phyloP scores from a whole-genome alignment of 306 rosid species.

The Lagenaria siceraria region DNA sequence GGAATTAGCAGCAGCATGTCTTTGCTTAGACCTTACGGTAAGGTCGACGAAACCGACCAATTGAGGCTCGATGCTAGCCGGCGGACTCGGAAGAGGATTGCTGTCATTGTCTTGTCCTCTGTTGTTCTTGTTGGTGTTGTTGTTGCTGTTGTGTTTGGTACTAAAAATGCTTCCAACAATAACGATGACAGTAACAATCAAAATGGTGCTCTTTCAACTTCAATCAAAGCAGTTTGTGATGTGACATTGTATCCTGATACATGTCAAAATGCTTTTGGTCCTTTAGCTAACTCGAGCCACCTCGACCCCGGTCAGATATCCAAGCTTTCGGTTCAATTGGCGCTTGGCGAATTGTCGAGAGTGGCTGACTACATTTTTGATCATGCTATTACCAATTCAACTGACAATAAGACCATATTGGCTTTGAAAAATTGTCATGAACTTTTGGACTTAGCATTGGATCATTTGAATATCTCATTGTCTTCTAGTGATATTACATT shows the following conservation, averaged over 20 bases:
- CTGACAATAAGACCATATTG: conserved; percentile 4
- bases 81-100: conserved; percentile 36
- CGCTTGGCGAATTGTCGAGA: conserved; percentile 29
- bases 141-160: conserved; percentile 33
- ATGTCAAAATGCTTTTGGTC: conserved; percentile 33
- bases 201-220: conserved; percentile 16
- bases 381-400: conserved; percentile 18
- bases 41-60: conserved; percentile 42
- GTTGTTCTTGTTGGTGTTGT: conserved; percentile 32
- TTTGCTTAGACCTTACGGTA: conserved; percentile 31
- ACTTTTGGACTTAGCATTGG: conserved; percentile 44
- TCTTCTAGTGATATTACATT: conserved; percentile 17
- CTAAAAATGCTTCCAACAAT: conserved; percentile 8
- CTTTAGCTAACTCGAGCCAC: conserved; percentile 18
- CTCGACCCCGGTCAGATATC: conserved; percentile 38
- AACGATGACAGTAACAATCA: neutral
- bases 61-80: conserved; percentile 29
- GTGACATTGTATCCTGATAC: conserved; percentile 46
- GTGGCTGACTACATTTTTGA: conserved; percentile 21
- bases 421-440: conserved; percentile 45
- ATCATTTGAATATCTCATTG: conserved; percentile 41
- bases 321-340: conserved; percentile 30
- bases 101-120: conserved; percentile 36
- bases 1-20: conserved; percentile 18
- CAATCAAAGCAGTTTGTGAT: conserved; percentile 57